A percentile compares a stretch with the other conserved stretches of the same genome.
Evolutionary conservation across 2,329 filamentous ascomycete species (phyloP).

Genomic region (Claviceps humidiphila): DNA sequence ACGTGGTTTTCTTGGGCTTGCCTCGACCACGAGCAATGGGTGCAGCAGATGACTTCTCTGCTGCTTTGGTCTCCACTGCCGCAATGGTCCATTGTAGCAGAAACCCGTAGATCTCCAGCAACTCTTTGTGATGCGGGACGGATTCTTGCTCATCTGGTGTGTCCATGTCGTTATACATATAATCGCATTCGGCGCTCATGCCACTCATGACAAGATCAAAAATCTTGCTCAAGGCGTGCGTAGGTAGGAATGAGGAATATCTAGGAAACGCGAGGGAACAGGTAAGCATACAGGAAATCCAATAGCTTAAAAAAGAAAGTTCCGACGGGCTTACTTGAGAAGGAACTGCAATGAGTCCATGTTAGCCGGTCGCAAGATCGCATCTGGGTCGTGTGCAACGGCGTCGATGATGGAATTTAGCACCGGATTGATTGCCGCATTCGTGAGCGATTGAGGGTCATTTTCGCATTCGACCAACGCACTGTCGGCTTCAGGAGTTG

Average conservation of each 20-base stretch:
- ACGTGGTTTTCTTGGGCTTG: constrained; percentile 63
- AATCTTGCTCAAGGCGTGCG: constrained; percentile 77
- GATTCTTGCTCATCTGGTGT: constrained; percentile 76
- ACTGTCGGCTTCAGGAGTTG: constrained; percentile 74
- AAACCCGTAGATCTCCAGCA: constrained; percentile 90
- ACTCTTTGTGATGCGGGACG: constrained; percentile 73
- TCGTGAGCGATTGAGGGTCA: constrained; percentile 72
- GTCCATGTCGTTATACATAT: constrained; percentile 74
- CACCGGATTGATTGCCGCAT: constrained; percentile 66
- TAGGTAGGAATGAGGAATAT: constrained; percentile 66
- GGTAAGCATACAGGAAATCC: neutral
- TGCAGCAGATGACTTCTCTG: constrained; percentile 65
- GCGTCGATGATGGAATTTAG: constrained; percentile 88
- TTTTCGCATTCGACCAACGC: constrained; percentile 84
- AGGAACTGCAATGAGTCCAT: constrained; percentile 94
- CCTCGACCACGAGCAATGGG: constrained; percentile 60
- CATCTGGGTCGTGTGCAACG: constrained; percentile 82
- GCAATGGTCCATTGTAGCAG: constrained; percentile 90
- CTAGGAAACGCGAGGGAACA: constrained; percentile 45
- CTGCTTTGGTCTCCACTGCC: constrained; percentile 84
- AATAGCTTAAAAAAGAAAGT: neutral
- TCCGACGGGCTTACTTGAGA: constrained; percentile 62
- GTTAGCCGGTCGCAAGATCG: constrained; percentile 60
- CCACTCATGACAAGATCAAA: constrained; percentile 83
- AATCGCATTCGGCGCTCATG: constrained; percentile 72